These are phyloP conservation scores for Willaertia magna DNA, from an alignment of 208 protist genomes.

Conservation along the genomic window DNA sequence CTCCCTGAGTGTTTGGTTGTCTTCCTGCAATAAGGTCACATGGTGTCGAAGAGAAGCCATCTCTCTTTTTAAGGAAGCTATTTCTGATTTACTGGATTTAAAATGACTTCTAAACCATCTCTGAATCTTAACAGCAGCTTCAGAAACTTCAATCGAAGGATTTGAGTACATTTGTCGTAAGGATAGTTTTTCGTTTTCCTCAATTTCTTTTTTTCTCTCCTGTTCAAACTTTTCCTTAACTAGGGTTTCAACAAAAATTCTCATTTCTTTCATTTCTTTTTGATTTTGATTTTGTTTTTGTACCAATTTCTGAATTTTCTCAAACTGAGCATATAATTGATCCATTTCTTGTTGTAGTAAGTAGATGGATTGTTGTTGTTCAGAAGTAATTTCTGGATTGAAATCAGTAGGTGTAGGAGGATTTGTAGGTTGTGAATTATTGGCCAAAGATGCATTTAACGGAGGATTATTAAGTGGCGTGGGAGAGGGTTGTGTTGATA, in stretches of 20 bases:
- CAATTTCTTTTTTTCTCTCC: not conserved
- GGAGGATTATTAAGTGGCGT: no score
- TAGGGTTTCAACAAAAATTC: not conserved
- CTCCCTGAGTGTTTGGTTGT: not conserved
- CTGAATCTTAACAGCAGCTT: not conserved
- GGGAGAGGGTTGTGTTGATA: no score
- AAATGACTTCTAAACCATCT: not conserved
- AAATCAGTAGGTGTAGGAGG: no score
- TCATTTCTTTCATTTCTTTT: not conserved
- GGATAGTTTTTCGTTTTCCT: not conserved
- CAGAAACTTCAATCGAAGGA: not conserved
- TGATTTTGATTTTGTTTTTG: not conserved
- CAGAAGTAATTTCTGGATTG: no score
- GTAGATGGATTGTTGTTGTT: no score
- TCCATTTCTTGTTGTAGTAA: not conserved
- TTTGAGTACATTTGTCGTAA: not conserved
- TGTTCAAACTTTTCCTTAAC: not conserved
- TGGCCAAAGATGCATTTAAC: no score
- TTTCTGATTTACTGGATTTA: not conserved
- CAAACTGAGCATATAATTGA: not conserved
- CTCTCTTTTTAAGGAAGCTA: not conserved
- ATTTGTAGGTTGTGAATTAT: no score
- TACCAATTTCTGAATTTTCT: not conserved
- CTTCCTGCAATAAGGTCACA: not conserved
- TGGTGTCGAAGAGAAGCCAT: not conserved